Percentiles rank a stretch among this genome's conserved stretches.
Evolutionary conservation across 2,329 filamentous ascomycete genomes (phyloP).

Genomic region (Intubia oerlemansii): DNA sequence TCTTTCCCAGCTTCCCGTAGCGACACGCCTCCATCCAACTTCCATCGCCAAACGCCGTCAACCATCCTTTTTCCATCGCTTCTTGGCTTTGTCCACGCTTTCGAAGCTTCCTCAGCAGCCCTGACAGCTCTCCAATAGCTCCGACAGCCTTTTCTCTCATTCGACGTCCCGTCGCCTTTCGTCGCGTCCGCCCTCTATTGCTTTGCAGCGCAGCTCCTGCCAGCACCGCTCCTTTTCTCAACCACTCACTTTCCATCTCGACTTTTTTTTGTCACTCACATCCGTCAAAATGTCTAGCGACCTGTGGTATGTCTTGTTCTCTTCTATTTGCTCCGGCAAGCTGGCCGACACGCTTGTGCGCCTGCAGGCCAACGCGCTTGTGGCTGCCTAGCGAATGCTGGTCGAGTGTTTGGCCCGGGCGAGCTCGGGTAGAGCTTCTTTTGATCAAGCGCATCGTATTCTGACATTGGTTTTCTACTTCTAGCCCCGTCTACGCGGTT

Average conservation of each 20-base stretch:
- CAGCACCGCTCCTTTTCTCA: conserved; percentile 1
- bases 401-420: too few relatives aligned
- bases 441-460: too few relatives aligned
- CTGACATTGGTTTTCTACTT: too few relatives aligned
- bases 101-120: too few relatives aligned
- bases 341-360: too few relatives aligned
- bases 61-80: conserved; percentile 3
- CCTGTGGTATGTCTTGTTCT: conserved; percentile 7
- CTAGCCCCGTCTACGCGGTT: conserved; percentile 95
- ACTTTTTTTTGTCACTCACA: conserved; percentile 2
- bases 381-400: too few relatives aligned
- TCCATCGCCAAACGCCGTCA: conserved; percentile 6
- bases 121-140: conserved; percentile 2
- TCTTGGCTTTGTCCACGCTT: too few relatives aligned
- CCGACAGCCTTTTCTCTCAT: conserved; percentile 2
- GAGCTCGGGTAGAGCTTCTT: too few relatives aligned
- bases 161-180: neutral
- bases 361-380: too few relatives aligned
- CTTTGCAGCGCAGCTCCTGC: conserved; percentile 1
- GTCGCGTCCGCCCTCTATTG: conserved; percentile 1
- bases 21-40: conserved; percentile 1
- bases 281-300: conserved; percentile 7
- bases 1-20: conserved; percentile 2
- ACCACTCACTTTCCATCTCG: neutral
- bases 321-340: too few relatives aligned